phyloP scores from a whole-genome alignment of 345 rosid species.

The Xanthoceras sorbifolium region DNA sequence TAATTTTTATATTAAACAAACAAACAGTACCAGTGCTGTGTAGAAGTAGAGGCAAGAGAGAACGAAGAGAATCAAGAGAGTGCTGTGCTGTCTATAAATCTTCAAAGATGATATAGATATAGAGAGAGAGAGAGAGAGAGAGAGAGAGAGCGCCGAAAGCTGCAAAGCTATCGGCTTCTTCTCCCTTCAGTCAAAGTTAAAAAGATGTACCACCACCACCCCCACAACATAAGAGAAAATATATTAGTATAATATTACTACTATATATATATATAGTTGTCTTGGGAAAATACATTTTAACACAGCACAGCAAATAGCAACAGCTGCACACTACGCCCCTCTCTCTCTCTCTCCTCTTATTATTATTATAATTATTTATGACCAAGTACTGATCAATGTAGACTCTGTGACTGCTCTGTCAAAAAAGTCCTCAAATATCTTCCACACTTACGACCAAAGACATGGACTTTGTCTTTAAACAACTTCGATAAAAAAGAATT shows the following conservation, averaged over 20 bases:
- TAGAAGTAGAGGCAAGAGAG: background rate
- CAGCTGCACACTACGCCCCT: constrained; percentile 7
- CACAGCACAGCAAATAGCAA: background rate
- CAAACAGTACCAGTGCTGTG: too few species aligned
- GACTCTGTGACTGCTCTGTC: background rate
- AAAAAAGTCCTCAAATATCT: background rate
- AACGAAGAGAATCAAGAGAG: background rate
- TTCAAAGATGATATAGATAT: background rate
- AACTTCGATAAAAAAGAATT: too few species aligned
- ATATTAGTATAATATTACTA: background rate
- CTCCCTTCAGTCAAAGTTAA: constrained; percentile 35
- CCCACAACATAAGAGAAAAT: background rate
- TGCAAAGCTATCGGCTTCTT: constrained; percentile 29
- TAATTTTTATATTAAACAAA: background rate
- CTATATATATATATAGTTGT: constrained; percentile 1
- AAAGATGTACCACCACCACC: background rate
- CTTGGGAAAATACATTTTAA: constrained; percentile 31
- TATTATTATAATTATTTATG: background rate
- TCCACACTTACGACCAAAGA: constrained; percentile 8
- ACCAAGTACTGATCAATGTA: background rate
- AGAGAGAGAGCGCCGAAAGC: constrained; percentile 49
- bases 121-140: constrained; percentile 9
- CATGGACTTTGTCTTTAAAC: background rate
- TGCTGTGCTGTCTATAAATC: background rate
- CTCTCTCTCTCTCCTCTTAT: background rate